These are phyloP conservation scores for Hamiltosporidium magnivora DNA, from an alignment of 371 early-diverging fungal species.

Conservation along the genomic window DNA sequence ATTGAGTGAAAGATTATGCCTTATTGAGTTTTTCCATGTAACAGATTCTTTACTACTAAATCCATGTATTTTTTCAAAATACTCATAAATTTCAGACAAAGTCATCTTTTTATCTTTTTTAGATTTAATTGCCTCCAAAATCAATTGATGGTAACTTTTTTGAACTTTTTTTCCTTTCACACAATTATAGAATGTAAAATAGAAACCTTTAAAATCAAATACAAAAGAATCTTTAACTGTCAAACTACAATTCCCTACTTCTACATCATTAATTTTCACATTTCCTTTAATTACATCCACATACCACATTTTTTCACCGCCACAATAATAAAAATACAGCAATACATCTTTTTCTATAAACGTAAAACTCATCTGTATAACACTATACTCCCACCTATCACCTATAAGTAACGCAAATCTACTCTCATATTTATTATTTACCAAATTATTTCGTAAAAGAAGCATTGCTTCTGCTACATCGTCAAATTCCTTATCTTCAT, in stretches of 20 bases:
- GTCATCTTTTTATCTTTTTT: neutral
- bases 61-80: neutral
- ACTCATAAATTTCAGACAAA: neutral
- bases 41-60: neutral
- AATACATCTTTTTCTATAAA: neutral
- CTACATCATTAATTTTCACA: neutral
- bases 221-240: neutral
- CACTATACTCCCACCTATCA: neutral
- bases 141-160: conserved; percentile 2
- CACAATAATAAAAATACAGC: neutral
- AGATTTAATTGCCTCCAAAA: neutral
- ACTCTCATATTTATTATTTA: neutral
- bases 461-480: neutral
- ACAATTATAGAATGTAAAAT: neutral
- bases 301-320: neutral
- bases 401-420: neutral
- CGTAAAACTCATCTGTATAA: neutral
- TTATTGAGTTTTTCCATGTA: conserved; percentile 67
- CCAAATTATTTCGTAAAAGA: neutral
- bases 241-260: neutral
- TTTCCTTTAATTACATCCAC: neutral
- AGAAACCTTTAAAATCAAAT: neutral
- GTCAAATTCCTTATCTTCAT: neutral
- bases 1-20: conserved; percentile 83
- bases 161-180: neutral